Evolutionary conservation across 1,284 basidiomycete genomes (phyloP).

Genomic region (Ganoderma multipileum): DNA sequence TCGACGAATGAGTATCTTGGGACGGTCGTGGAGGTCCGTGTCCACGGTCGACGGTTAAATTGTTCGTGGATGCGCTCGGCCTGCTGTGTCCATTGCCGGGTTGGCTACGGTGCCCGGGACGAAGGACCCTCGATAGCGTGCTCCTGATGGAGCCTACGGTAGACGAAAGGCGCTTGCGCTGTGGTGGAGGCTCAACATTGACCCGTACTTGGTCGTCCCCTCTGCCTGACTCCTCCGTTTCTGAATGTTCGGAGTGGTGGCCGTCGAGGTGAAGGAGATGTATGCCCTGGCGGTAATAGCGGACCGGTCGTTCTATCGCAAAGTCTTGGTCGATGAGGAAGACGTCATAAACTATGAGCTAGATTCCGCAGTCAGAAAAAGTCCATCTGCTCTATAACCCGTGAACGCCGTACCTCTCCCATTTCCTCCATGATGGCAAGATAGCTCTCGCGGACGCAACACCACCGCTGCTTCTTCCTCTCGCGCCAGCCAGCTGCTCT

Average conservation of each 20-base stretch:
- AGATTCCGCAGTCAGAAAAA: conserved; percentile 7
- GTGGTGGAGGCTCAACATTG: conserved; percentile 28
- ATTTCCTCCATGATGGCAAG: conserved; percentile 89
- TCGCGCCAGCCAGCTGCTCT: conserved; percentile 72
- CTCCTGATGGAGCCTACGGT: conserved; percentile 56
- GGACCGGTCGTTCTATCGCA: conserved; percentile 79
- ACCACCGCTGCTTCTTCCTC: conserved; percentile 86
- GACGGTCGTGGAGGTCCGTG: conserved; percentile 17
- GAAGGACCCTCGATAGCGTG: conserved; percentile 55
- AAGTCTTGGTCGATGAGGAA: conserved; percentile 95
- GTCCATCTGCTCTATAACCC: neutral
- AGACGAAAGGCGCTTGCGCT: conserved; percentile 36
- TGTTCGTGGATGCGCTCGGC: conserved; percentile 17
- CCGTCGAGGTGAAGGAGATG: conserved; percentile 55
- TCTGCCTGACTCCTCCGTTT: conserved; percentile 34
- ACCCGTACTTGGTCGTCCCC: conserved; percentile 32
- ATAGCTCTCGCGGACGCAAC: conserved; percentile 93
- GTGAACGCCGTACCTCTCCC: conserved; percentile 68
- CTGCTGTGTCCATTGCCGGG: conserved; percentile 11
- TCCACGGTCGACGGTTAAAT: conserved; percentile 10
- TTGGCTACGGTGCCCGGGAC: conserved; percentile 27
- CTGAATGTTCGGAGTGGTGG: conserved; percentile 35
- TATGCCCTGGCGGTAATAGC: conserved; percentile 81
- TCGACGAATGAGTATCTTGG: conserved; percentile 37
- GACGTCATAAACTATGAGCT: conserved; percentile 90